Base-by-base conservation (phyloP, 1,284 basidiomycete species). In the Mycena sp. region DNA sequence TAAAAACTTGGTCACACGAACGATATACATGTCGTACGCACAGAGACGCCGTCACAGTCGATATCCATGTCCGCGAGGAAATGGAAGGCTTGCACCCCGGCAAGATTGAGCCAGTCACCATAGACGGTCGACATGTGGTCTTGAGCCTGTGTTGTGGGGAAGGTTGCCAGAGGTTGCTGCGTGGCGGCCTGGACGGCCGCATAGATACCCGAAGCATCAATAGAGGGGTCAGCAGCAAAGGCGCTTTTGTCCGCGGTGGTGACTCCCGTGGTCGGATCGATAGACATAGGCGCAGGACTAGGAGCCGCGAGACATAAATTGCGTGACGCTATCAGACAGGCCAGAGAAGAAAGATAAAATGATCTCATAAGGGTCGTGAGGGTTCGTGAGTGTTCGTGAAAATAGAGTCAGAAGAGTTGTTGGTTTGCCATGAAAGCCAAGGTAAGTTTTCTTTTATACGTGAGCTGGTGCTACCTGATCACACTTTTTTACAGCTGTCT, bases 21-120 rank as follows among this genome's bases (percentile, higher is more conserved):
- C n/a, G n/a, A n/a, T n/a, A n/a, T n/a, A n/a, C n/a, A n/a, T n/a
- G n/a, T n/a, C n/a, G n/a, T n/a, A 46, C 65, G 52, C 17, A 69
- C 63, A 46, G 62, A 52, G 10, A 62, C 53, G n/a, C 69, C 70
- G 45, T 71, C 70, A 49, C 70, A 70, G 51, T 71, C 69, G 9
- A 67, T 64, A 41, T 70, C 68, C 70, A 71, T 71, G 35, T 71
- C 70, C 6, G 67, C 69, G 10, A 67, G 51, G 25, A 70, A 69
- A 25, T 58, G 44, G 26, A 65, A 61, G 10, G 66, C 60, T 16
- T 56, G 44, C 14, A 58, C 51, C 3, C n/a, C 37, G 0, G 16
- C 2, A 2, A 56, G 43, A 19, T 29, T 16, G 23, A 48, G 19
- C 63, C 68, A 64, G 29, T 67, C 64, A n/a, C 57, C 48, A 40